Evolutionary conservation across 768 basidiomycete species (phyloP).

Genomic region (Tulasnella sp.): DNA sequence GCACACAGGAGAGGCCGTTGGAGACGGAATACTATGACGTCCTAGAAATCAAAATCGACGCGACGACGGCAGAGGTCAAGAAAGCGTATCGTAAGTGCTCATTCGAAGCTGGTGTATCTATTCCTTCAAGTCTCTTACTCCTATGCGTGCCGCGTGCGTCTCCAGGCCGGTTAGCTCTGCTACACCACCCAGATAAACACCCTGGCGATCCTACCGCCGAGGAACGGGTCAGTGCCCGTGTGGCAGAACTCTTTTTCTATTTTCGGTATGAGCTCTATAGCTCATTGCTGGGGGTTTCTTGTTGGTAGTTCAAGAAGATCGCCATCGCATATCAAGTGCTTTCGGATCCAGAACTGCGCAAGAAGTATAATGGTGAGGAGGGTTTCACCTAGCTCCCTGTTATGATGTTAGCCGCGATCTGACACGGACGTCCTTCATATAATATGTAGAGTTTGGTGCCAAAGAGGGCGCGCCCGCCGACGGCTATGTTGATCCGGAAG

Average conservation of each 20-base stretch:
- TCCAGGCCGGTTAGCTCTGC: conserved; percentile 80
- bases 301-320: conserved; percentile 64
- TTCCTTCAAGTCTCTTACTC: neutral
- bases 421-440: neutral
- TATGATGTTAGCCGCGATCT: neutral
- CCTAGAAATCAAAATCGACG: conserved; percentile 62
- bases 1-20: conserved; percentile 76
- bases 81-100: conserved; percentile 67
- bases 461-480: conserved; percentile 76
- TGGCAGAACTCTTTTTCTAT: too few relatives aligned
- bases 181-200: conserved; percentile 89
- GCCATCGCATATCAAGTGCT: conserved; percentile 59
- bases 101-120: neutral
- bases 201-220: conserved; percentile 76
- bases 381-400: neutral
- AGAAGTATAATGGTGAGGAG: conserved; percentile 67
- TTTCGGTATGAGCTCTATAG: neutral
- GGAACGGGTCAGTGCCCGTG: conserved; percentile 38
- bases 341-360: conserved; percentile 61
- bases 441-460: conserved; percentile 52
- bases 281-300: too few relatives aligned
- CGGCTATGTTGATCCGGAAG: conserved; percentile 70
- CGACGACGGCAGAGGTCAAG: conserved; percentile 77
- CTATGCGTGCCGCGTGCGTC: neutral
- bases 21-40: conserved; percentile 90